phyloP scores from a whole-genome alignment of 2,329 filamentous ascomycete species.

The Epichloe coenophiala region DNA sequence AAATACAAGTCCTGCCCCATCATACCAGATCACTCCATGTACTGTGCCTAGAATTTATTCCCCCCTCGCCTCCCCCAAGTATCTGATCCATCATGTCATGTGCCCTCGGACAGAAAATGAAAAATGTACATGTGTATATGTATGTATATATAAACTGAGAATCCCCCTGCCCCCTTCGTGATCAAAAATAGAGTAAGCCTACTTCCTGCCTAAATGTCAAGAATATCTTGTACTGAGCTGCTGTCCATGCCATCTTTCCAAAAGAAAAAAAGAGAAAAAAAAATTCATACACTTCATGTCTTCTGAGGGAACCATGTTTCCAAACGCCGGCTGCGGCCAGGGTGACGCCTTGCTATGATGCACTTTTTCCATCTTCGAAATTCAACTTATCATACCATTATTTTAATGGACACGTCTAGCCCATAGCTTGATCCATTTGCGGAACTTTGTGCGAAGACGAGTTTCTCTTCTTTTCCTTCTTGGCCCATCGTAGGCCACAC shows the following conservation, averaged over 20 bases:
- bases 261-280: neutral
- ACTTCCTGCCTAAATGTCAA: too few species aligned
- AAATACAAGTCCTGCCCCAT: too few species aligned
- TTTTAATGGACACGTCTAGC: conserved; percentile 2
- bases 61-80: too few species aligned
- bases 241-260: neutral
- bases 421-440: conserved; percentile 13
- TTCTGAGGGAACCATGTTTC: neutral
- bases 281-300: neutral
- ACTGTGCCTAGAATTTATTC: too few species aligned
- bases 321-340: conserved; percentile 1
- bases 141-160: too few species aligned
- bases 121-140: too few species aligned
- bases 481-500: conserved; percentile 64
- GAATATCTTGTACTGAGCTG: too few species aligned
- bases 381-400: neutral
- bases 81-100: too few species aligned
- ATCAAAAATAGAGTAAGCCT: too few species aligned
- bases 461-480: conserved; percentile 65
- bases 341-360: neutral
- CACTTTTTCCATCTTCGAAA: neutral
- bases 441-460: conserved; percentile 9
- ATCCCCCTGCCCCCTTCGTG: too few species aligned
- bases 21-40: too few species aligned
- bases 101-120: too few species aligned